Conservation (phyloP, 768 basidiomycete genomes). For the Hysterangium stoloniferum region DNA sequence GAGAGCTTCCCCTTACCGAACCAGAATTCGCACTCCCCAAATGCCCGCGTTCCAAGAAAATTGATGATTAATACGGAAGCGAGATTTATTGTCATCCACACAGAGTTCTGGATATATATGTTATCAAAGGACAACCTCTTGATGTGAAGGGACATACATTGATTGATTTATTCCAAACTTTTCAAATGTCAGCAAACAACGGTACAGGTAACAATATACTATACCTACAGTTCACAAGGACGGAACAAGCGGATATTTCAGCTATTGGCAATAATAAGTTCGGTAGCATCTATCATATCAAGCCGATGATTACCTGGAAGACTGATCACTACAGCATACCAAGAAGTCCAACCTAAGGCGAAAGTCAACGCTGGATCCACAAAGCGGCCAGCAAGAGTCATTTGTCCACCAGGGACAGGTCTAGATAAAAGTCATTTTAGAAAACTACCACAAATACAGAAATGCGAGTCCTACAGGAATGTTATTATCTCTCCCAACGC, state of each 20-base stretch:
- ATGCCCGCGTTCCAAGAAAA: constrained; percentile 30
- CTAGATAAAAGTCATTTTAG: constrained; percentile 18
- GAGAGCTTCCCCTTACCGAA: constrained; percentile 32
- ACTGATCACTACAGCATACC: constrained; percentile 22
- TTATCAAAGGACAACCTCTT: too few relatives aligned
- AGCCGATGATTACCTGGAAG: not conserved
- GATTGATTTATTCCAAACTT: not conserved
- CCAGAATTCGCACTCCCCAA: constrained; percentile 43
- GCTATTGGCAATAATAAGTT: constrained; percentile 13
- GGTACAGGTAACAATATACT: too few relatives aligned
- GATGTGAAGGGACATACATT: not conserved
- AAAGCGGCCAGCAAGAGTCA: constrained; percentile 28
- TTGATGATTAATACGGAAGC: constrained; percentile 43
- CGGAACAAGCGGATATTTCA: constrained; percentile 25
- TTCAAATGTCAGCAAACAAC: too few relatives aligned
- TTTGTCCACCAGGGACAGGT: constrained; percentile 29
- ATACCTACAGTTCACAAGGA: constrained; percentile 24
- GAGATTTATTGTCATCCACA: constrained; percentile 37
- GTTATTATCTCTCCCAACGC: constrained; percentile 30
- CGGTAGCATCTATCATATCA: not conserved
- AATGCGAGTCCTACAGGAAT: not conserved
- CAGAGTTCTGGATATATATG: constrained; percentile 22
- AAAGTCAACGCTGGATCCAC: constrained; percentile 31
- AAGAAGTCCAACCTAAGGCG: constrained; percentile 40
- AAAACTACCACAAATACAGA: constrained; percentile 14